Conservation (phyloP, 257 asterid genomes). For the Scutellaria minor region DNA sequence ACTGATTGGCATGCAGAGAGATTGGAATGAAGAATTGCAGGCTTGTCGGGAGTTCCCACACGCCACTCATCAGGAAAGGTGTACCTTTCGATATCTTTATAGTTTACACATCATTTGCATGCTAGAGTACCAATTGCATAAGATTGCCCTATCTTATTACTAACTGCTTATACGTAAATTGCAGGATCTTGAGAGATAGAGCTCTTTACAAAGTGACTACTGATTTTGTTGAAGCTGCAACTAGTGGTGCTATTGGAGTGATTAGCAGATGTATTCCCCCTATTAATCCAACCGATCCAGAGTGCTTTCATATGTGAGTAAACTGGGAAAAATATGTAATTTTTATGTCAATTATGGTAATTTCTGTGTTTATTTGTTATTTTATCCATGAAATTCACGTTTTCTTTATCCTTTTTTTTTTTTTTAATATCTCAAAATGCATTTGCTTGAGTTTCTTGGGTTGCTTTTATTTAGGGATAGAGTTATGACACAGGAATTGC, state of each 20-base stretch:
- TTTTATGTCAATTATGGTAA: neutral
- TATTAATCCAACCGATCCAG: constrained; percentile 97
- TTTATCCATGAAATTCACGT: neutral
- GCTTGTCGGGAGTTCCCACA: constrained; percentile 95
- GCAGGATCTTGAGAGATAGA: constrained; percentile 90
- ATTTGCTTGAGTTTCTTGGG: neutral
- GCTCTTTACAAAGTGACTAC: constrained; percentile 92
- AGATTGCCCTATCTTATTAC: constrained; percentile 19
- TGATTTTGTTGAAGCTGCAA: constrained; percentile 95
- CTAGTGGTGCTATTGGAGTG: constrained; percentile 90
- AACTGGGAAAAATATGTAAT: neutral
- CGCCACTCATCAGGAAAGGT: constrained; percentile 85
- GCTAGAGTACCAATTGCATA: neutral
- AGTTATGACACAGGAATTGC: constrained; percentile 1
- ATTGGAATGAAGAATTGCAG: constrained; percentile 97
- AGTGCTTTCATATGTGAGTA: constrained; percentile 93
- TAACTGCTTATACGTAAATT: constrained; percentile 22
- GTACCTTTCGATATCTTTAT: constrained; percentile 30
- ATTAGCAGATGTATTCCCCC: constrained; percentile 92
- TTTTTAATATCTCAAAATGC: neutral
- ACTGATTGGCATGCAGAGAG: constrained; percentile 98
- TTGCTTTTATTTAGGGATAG: neutral
- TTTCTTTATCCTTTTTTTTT: neutral
- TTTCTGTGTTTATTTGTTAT: neutral
- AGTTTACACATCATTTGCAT: constrained; percentile 19